Evolutionary conservation across 2,329 filamentous ascomycete genomes (phyloP).

Genomic region (Biscogniauxia marginata): DNA sequence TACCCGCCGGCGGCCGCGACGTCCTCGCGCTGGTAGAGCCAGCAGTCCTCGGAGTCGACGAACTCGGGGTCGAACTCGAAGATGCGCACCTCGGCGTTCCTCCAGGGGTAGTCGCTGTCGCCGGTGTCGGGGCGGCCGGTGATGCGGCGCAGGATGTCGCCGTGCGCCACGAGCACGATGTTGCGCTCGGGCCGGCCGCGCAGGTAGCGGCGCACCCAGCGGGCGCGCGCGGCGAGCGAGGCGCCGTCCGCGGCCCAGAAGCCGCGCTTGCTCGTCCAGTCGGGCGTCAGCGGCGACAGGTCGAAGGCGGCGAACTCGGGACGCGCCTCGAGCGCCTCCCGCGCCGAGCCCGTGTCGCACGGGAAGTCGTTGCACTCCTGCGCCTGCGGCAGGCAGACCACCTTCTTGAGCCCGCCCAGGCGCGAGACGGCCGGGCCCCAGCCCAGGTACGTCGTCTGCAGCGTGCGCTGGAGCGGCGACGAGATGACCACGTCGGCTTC

Average conservation of each 20-base stretch:
- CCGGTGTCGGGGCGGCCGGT: constrained; percentile 9
- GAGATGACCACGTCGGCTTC: constrained; percentile 28
- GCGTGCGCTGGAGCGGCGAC: constrained; percentile 33
- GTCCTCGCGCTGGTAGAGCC: constrained; percentile 20
- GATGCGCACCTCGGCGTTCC: constrained; percentile 24
- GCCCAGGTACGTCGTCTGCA: constrained; percentile 33
- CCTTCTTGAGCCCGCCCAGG: constrained; percentile 16
- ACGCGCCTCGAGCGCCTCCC: constrained; percentile 24
- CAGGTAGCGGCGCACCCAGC: constrained; percentile 25
- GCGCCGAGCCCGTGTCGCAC: constrained; percentile 33
- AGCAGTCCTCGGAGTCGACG: constrained; percentile 23
- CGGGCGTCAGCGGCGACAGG: constrained; percentile 20
- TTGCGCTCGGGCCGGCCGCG: constrained; percentile 25
- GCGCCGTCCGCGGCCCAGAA: constrained; percentile 21
- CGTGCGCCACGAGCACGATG: constrained; percentile 32
- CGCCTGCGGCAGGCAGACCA: constrained; percentile 29
- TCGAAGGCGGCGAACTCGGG: constrained; percentile 27
- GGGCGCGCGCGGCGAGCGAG: constrained; percentile 23
- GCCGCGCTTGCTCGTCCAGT: constrained; percentile 30
- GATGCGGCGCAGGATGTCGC: constrained; percentile 26
- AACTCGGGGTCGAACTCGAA: constrained; percentile 22
- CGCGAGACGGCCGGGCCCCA: constrained; percentile 24
- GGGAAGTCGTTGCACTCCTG: constrained; percentile 31
- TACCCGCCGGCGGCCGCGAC: constrained; percentile 23
- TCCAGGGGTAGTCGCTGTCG: constrained; percentile 15